These are phyloP conservation scores for Yarrowia galli DNA, from an alignment of 1,139 yeast genomes.

Conservation along the genomic window DNA sequence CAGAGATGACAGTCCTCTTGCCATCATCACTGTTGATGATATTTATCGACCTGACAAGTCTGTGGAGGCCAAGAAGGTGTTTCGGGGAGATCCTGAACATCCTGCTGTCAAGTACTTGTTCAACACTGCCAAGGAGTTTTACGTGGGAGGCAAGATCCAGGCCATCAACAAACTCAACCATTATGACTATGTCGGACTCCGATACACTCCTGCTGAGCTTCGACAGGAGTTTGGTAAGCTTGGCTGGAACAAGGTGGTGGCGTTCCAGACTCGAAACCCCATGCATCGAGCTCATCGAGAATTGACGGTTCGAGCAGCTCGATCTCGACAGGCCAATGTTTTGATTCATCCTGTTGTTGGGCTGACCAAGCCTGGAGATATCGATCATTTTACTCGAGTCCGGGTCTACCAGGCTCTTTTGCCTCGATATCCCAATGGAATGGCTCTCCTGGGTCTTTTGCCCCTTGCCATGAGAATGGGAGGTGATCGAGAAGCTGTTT, in stretches of 20 bases:
- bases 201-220: conserved; percentile 90
- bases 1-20: conserved; percentile 81
- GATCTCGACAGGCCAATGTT: conserved; percentile 76
- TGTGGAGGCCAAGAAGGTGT: conserved; percentile 81
- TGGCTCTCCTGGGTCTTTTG: conserved; percentile 85
- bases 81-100: conserved; percentile 97
- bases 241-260: conserved; percentile 92
- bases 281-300: conserved; percentile 99
- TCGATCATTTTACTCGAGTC: conserved; percentile 96
- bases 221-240: conserved; percentile 80
- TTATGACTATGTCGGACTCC: conserved; percentile 84
- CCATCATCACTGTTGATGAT: conserved; percentile 79
- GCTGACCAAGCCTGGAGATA: conserved; percentile 95
- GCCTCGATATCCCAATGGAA: conserved; percentile 91
- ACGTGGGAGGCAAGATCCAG: conserved; percentile 86
- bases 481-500: conserved; percentile 97
- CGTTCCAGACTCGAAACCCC: conserved; percentile 98
- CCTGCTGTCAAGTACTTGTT: conserved; percentile 83
- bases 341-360: conserved; percentile 98
- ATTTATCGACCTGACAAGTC: conserved; percentile 82
- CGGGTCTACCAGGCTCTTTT: conserved; percentile 92
- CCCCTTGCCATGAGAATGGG: conserved; percentile 99
- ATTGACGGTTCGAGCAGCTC: conserved; percentile 93
- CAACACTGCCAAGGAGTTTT: conserved; percentile 79
- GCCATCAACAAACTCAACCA: conserved; percentile 87